phyloP scores from a whole-genome alignment of 177 flowering plant species.

The Vitis hybrid region DNA sequence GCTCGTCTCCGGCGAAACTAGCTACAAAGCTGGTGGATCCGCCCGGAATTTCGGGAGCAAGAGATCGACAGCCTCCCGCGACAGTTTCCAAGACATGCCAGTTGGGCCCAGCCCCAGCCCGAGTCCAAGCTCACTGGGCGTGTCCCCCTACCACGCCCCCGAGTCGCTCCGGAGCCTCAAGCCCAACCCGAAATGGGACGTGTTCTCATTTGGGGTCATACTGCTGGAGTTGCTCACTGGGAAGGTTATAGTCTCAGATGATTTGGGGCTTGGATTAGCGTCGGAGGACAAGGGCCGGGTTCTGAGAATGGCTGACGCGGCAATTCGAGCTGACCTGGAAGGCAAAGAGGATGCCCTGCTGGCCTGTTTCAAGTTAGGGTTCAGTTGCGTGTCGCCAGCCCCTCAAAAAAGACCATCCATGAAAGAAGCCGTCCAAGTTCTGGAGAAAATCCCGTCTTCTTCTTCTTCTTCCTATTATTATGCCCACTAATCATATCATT shows the following conservation, averaged over 20 bases:
- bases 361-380: slow-evolving; percentile 47
- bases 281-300: slow-evolving; percentile 57
- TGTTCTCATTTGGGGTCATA: slow-evolving; percentile 72
- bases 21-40: slow-evolving; percentile 42
- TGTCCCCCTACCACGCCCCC: slow-evolving; percentile 80
- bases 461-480: slow-evolving; percentile 19
- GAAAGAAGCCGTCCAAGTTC: slow-evolving; percentile 56
- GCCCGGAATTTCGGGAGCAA: slow-evolving; percentile 74
- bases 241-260: slow-evolving; percentile 44
- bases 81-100: slow-evolving; percentile 48
- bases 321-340: slow-evolving; percentile 55
- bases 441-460: slow-evolving; percentile 46
- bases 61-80: slow-evolving; percentile 61
- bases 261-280: slow-evolving; percentile 34
- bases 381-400: slow-evolving; percentile 38
- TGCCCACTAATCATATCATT: slow-evolving; percentile 20
- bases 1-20: slow-evolving; percentile 45
- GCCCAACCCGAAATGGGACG: slow-evolving; percentile 81
- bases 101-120: slow-evolving; percentile 40
- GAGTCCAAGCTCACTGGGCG: slow-evolving; percentile 41
- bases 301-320: slow-evolving; percentile 51
- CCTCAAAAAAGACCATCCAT: slow-evolving; percentile 65
- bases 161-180: slow-evolving; percentile 72
- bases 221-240: slow-evolving; percentile 78
- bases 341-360: slow-evolving; percentile 54